Evolutionary conservation across 768 basidiomycete species (phyloP), one percentile per base, ranked within the genome.

Genomic region (Mycena haematopus): DNA sequence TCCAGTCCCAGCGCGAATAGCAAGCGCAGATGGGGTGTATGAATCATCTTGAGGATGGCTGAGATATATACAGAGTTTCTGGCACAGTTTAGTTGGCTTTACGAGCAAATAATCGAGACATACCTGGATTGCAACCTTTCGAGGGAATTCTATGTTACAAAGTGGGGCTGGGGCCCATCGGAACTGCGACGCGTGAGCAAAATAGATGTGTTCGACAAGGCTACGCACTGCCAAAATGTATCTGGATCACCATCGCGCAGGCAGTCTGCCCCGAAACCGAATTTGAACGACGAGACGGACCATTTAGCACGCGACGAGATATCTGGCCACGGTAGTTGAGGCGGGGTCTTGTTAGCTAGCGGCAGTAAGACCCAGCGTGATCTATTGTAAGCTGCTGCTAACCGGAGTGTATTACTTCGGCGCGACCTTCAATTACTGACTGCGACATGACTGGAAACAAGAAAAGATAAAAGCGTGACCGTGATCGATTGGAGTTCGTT

Each of bases 111-210:
- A 5, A 13, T 57, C 22, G 31, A 45, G 40, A 29, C 47, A 44
- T 59, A 94, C 96, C 77, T 96, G 91, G 33, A 99, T 86, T 2
- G 90, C 86, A 24, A 97, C 89, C 73, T 94, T 92, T 45, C 90
- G 86, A 22, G 94, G 89, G 74, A 99, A 99, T 72, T 96, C 92
- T 52, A 97, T 81, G 95, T 96, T 70, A 99, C 92, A 65, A 92
- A 92, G 77, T 99, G 96, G 2, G 97, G 97, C 70, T 99, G 97
- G 2, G 96, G 94, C 2, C 97, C 97, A 72, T 99, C 97, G 4
- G 90, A 90, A 73, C 92, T 93, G 65, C 66, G 29, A 65, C 50
- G 24, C 29, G 54, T 59, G 36, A 58, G 21, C 50, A 35, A 27
- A 55, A 15, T 42, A 14, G 25, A 24, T 3, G 25, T 63, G n/a